Evolutionary conservation across 345 rosid genomes (phyloP), one percentile per base, ranked within the genome.

Genomic region (Populus euphratica): DNA sequence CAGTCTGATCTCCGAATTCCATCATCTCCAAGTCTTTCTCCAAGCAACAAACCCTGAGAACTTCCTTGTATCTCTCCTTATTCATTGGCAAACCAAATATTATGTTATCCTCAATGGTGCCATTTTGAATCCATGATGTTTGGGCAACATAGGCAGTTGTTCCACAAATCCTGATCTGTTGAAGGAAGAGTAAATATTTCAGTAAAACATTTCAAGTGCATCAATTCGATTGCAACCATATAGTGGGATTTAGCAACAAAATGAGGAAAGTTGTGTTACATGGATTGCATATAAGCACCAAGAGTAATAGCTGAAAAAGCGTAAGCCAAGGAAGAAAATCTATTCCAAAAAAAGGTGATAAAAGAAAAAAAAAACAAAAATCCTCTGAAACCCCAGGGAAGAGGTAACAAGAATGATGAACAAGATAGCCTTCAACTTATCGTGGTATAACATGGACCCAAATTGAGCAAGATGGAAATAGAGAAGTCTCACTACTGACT

Each of bases 1-100:
- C 98, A 27, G 99, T 93, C 78, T 90, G 93, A 74, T 95, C 99
- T 38, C 99, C 98, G 80, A 74, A 88, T 82, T 95, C 98, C 99
- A 95, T 93, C 99, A 92, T 91, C 75, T 92, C 91, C 81, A 95
- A 63, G 79, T 95, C 99, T 79, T 90, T 92, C 77, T 90, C 94
- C 76, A 95, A 81, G 83, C 91, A 81, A 83, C 98, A 95, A 6
- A 90, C 96, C 85, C 87, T 89, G 61, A 95, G 66, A 59, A 81
- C 96, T 81, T 95, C 89, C 27, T 69, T 79, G 78, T 95, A 95
- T 75, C 83, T 89, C 20, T 80, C 86, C 67, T 61, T 70, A 66
- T 87, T 76, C 99, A 95, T 93, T 5, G 94, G 92, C 85, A 89
- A 85, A 77, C 98, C 96, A 77, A 93, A 95, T 73, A 95, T 87